Percentiles rank a stretch among this genome's conserved stretches.
Conservation (phyloP, 192 early-diverging fungal genomes). For the Geranomyces michiganensis region DNA sequence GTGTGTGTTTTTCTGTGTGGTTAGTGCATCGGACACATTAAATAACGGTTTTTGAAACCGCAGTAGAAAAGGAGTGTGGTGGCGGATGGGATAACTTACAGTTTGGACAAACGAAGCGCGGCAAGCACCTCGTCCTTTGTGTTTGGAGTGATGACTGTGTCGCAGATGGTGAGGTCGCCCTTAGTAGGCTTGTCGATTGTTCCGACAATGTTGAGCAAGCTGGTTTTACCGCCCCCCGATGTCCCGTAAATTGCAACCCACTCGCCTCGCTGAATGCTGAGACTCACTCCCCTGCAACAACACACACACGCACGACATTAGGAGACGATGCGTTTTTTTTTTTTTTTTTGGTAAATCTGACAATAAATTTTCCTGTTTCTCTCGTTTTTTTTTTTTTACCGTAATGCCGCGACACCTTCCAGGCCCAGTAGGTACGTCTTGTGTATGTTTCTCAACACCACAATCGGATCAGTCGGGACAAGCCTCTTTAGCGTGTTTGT, state of each 20-base stretch:
- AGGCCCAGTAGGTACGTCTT: constrained; percentile 43
- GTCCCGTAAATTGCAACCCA: constrained; percentile 44
- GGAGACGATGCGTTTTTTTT: too few relatives aligned
- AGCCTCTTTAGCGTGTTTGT: constrained; percentile 1
- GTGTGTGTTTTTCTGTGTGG: too few relatives aligned
- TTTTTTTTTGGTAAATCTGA: too few relatives aligned
- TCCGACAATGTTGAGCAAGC: constrained; percentile 39
- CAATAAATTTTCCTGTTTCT: too few relatives aligned
- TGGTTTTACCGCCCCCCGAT: constrained; percentile 39
- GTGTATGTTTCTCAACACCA: constrained; percentile 38
- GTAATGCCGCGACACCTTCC: constrained; percentile 39
- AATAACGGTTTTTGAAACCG: neutral
- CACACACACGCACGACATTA: neutral
- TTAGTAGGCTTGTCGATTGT: constrained; percentile 47
- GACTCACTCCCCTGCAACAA: constrained; percentile 26
- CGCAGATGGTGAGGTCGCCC: constrained; percentile 38
- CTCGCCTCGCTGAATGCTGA: constrained; percentile 36
- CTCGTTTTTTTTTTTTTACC: constrained; percentile 14
- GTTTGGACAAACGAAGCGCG: constrained; percentile 30
- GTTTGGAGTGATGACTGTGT: constrained; percentile 36
- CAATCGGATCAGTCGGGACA: constrained; percentile 27
- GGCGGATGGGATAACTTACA: constrained; percentile 20
- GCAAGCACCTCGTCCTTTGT: constrained; percentile 37
- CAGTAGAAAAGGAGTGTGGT: neutral
- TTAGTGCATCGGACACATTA: too few relatives aligned